A percentile compares a stretch with the other conserved stretches of the same genome.
Conservation (phyloP, 2,329 filamentous ascomycete genomes). For the Xylaria sp. region DNA sequence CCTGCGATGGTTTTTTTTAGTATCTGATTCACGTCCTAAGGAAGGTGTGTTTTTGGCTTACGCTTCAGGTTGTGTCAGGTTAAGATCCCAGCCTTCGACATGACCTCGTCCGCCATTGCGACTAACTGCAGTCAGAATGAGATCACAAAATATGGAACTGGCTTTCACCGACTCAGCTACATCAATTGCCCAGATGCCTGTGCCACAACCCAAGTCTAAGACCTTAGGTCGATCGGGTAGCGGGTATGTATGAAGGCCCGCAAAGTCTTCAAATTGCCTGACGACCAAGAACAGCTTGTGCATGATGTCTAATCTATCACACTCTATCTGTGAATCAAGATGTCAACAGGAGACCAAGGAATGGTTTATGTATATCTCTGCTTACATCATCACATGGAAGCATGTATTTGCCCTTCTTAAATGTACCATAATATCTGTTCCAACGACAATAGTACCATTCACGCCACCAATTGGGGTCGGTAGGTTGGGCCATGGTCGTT, state of each 20-base stretch:
- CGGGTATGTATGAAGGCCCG: conserved; percentile 50
- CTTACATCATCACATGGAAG: conserved; percentile 80
- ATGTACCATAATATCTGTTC: conserved; percentile 71
- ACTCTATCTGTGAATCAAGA: conserved; percentile 66
- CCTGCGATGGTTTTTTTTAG: conserved; percentile 54
- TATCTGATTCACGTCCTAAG: not conserved
- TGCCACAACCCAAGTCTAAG: conserved; percentile 82
- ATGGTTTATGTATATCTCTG: not conserved
- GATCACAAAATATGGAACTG: not conserved
- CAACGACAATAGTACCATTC: conserved; percentile 61
- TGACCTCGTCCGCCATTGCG: conserved; percentile 39
- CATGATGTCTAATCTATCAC: conserved; percentile 82
- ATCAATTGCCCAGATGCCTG: conserved; percentile 90
- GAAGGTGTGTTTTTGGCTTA: conserved; percentile 36
- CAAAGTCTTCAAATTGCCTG: conserved; percentile 55
- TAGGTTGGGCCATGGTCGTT: conserved; percentile 23
- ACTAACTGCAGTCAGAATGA: conserved; percentile 36
- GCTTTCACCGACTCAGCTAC: conserved; percentile 73
- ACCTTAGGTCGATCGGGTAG: conserved; percentile 55
- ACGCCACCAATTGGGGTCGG: conserved; percentile 29
- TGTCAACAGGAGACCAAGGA: conserved; percentile 16
- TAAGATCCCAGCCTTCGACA: conserved; percentile 53
- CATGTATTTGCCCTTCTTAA: conserved; percentile 74
- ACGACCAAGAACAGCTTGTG: conserved; percentile 79
- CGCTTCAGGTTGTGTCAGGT: conserved; percentile 51